Percentiles rank a stretch among this genome's conserved stretches.
These are phyloP conservation scores for Neovahlkampfia damariscottae DNA, from an alignment of 78 protist genomes.

Conservation along the genomic window DNA sequence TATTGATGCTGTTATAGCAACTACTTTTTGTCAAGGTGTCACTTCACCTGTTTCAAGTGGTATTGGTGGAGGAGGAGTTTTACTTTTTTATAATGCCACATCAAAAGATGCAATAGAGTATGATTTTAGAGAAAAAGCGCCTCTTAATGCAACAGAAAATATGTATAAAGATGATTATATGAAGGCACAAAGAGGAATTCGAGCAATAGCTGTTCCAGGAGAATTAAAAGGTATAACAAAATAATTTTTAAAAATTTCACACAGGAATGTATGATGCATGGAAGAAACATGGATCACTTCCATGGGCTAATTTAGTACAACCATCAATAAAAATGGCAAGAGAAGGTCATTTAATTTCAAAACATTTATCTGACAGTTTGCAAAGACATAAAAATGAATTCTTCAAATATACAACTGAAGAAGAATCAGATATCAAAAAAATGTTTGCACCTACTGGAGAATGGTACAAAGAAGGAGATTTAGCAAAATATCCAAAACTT, in stretches of 20 bases:
- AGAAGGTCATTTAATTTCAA: not conserved
- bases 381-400: no score
- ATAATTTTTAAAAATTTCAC: no score
- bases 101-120: not conserved
- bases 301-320: conserved; percentile 1
- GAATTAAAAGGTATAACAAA: conserved; percentile 14
- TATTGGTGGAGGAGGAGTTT: conserved; percentile 16
- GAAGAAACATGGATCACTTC: not conserved
- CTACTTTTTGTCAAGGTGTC: conserved; percentile 18
- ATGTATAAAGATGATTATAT: not conserved
- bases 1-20: conserved; percentile 4
- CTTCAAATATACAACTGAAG: not conserved
- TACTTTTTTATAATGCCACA: not conserved
- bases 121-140: conserved; percentile 30
- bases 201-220: conserved; percentile 15
- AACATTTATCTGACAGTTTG: not conserved
- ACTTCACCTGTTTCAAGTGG: conserved; percentile 6
- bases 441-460: not conserved
- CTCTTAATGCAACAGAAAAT: not conserved
- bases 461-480: not conserved
- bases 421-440: not conserved
- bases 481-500: not conserved
- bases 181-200: not conserved
- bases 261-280: not conserved
- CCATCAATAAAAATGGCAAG: not conserved